These are phyloP conservation scores for Penicillium turbatum DNA, from an alignment of 495 filamentous ascomycete genomes.

Conservation along the genomic window DNA sequence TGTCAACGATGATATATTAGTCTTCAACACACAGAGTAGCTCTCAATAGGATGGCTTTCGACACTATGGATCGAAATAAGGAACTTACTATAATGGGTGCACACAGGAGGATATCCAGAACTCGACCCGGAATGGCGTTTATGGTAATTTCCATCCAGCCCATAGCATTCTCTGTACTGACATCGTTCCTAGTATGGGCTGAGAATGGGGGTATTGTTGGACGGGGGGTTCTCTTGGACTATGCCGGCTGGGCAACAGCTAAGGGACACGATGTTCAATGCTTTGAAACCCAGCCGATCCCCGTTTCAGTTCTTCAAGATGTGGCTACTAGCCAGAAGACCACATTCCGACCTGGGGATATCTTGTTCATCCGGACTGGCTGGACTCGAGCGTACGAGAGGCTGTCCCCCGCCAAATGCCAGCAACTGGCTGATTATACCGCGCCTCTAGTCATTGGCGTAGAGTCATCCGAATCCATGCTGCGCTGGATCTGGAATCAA, in stretches of 20 bases:
- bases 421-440: constrained; percentile 24
- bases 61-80: constrained; percentile 46
- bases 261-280: constrained; percentile 34
- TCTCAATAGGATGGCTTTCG: constrained; percentile 56
- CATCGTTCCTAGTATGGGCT: constrained; percentile 35
- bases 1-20: constrained; percentile 57
- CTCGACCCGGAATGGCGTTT: constrained; percentile 34
- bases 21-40: constrained; percentile 57
- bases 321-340: constrained; percentile 33
- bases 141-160: constrained; percentile 33
- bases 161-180: neutral
- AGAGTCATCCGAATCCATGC: constrained; percentile 36
- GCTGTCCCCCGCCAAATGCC: constrained; percentile 27
- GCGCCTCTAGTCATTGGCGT: constrained; percentile 40
- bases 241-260: constrained; percentile 46
- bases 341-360: constrained; percentile 46
- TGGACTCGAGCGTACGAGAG: constrained; percentile 41
- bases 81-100: constrained; percentile 58
- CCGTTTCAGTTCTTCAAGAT: constrained; percentile 34
- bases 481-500: constrained; percentile 50
- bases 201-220: constrained; percentile 50
- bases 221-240: constrained; percentile 55
- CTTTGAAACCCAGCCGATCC: constrained; percentile 38
- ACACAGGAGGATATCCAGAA: constrained; percentile 53
- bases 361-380: constrained; percentile 52